These are phyloP conservation scores for Neurospora sp. DNA, from an alignment of 495 filamentous ascomycete species.

Conservation along the genomic window DNA sequence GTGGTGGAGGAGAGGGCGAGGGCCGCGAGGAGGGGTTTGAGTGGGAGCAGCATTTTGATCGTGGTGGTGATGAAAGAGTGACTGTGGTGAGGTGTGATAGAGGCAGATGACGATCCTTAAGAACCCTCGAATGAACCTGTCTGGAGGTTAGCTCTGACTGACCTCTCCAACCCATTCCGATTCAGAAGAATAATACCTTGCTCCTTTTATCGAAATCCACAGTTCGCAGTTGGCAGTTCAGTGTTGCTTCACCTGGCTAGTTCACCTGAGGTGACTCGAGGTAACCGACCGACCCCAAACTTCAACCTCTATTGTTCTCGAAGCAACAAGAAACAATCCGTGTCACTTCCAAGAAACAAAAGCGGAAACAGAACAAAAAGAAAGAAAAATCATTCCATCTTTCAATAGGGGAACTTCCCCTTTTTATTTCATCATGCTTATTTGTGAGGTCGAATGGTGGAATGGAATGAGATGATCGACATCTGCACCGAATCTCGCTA, in stretches of 20 bases:
- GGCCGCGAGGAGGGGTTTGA: background rate
- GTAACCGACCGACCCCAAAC: background rate
- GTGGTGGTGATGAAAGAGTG: background rate
- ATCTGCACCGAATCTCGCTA: background rate
- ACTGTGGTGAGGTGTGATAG: background rate
- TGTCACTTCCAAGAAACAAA: background rate
- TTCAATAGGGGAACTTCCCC: background rate
- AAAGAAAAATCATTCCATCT: background rate
- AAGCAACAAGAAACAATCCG: background rate
- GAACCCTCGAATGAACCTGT: background rate
- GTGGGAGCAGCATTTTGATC: no score
- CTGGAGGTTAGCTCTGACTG: background rate
- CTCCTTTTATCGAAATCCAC: background rate
- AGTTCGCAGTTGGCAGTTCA: background rate
- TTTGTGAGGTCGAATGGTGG: background rate
- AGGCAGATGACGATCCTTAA: background rate
- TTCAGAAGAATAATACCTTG: background rate
- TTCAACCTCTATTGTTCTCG: background rate
- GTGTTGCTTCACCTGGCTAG: background rate
- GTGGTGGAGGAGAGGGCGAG: background rate
- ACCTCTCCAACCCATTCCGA: background rate
- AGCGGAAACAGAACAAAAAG: background rate
- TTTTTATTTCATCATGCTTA: background rate
- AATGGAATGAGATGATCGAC: background rate
- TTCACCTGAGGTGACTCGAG: background rate